Conservation (phyloP, 2,329 filamentous ascomycete species). For the Aspergillus sp. region DNA sequence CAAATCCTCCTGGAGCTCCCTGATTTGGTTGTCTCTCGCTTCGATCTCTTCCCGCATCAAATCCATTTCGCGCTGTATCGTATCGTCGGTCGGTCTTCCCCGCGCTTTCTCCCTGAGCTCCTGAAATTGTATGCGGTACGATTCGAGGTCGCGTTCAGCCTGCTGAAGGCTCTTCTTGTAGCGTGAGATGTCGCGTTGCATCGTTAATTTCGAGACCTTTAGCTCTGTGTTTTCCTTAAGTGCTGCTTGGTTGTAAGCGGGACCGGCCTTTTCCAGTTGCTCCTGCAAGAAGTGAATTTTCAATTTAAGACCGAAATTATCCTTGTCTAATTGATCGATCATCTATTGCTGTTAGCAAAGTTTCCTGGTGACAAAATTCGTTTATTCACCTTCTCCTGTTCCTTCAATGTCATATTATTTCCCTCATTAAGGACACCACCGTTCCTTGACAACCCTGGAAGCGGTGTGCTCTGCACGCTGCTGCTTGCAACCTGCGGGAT, state of each 20-base stretch:
- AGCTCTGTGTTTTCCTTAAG: conserved; percentile 94
- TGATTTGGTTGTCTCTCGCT: conserved; percentile 47
- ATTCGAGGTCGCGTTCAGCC: conserved; percentile 84
- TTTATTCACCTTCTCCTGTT: conserved; percentile 79
- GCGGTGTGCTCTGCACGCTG: conserved; percentile 79
- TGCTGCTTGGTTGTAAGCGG: conserved; percentile 84
- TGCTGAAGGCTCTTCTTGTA: conserved; percentile 81
- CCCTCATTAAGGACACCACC: conserved; percentile 77
- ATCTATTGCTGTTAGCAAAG: conserved; percentile 46
- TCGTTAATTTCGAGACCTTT: conserved; percentile 86
- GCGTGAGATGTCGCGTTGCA: conserved; percentile 81
- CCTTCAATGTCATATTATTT: conserved; percentile 80
- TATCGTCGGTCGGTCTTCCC: conserved; percentile 71
- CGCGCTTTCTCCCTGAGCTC: conserved; percentile 82
- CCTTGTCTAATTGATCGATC: conserved; percentile 95
- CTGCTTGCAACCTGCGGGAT: conserved; percentile 75
- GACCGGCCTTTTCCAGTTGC: conserved; percentile 80
- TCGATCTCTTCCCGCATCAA: conserved; percentile 53
- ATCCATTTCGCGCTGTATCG: conserved; percentile 63
- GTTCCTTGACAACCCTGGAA: conserved; percentile 67
- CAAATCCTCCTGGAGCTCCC: conserved; percentile 53
- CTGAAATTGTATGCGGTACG: conserved; percentile 76
- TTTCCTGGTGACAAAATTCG: not conserved
- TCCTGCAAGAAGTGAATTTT: conserved; percentile 98
- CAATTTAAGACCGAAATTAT: conserved; percentile 94